phyloP scores from a whole-genome alignment of 345 rosid genomes.

The Angophora floribunda region DNA sequence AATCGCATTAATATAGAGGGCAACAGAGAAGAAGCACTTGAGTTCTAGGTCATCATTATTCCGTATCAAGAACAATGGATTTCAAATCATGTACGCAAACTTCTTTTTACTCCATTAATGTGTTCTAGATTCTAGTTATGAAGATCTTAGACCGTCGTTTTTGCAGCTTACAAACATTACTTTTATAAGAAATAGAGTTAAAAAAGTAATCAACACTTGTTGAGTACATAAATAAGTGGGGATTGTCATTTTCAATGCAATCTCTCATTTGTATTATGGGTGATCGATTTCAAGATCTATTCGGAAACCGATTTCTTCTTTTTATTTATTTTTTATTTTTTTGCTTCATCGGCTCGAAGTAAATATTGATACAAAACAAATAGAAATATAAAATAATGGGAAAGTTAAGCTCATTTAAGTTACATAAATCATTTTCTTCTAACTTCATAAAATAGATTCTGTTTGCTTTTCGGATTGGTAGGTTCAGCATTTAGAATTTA shows the following conservation, averaged over 20 bases:
- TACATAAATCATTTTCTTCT: background rate
- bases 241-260: background rate
- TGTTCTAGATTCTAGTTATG: too few species aligned
- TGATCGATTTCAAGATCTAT: background rate
- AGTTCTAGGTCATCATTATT: too few species aligned
- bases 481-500: background rate
- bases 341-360: background rate
- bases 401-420: background rate
- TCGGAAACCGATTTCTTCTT: too few species aligned
- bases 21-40: too few species aligned
- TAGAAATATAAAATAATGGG: background rate
- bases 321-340: too few species aligned
- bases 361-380: background rate
- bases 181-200: too few species aligned
- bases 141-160: too few species aligned
- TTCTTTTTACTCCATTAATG: too few species aligned
- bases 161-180: too few species aligned
- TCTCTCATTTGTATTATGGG: background rate
- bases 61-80: too few species aligned
- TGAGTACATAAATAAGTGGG: background rate
- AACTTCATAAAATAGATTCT: background rate
- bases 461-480: background rate
- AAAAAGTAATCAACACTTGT: background rate
- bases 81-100: too few species aligned
- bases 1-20: too few species aligned